phyloP scores from a whole-genome alignment of 1,139 yeast genomes.

The Pichia cactophila region DNA sequence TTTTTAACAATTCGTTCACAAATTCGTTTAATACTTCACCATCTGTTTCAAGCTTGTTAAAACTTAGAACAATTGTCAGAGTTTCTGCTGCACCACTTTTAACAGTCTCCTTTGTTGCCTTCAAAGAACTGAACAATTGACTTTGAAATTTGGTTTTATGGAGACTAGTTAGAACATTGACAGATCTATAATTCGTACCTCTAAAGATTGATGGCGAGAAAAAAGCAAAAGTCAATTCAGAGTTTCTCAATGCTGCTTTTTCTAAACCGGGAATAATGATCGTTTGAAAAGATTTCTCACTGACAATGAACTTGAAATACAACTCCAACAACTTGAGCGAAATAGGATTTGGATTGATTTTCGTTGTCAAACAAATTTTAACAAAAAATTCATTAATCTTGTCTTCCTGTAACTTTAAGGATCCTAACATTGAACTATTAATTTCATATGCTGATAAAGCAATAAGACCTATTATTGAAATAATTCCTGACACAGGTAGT shows the following conservation, averaged over 20 bases:
- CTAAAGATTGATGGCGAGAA: constrained; percentile 44
- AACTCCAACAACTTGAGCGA: constrained; percentile 31
- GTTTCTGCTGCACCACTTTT: constrained; percentile 46
- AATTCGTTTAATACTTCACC: constrained; percentile 28
- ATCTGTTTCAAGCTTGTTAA: constrained; percentile 6
- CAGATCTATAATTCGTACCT: constrained; percentile 27
- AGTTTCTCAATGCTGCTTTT: constrained; percentile 72
- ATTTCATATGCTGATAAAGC: constrained; percentile 4
- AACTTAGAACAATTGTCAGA: constrained; percentile 29
- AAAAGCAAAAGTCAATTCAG: constrained; percentile 58
- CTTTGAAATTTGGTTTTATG: constrained; percentile 41
- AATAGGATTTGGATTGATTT: constrained; percentile 32
- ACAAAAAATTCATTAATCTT: constrained; percentile 23
- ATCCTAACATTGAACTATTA: constrained; percentile 4
- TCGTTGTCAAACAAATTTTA: constrained; percentile 39
- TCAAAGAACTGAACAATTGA: constrained; percentile 57
- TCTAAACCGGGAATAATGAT: constrained; percentile 56
- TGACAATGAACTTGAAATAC: constrained; percentile 38
- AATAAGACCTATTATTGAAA: constrained; percentile 23
- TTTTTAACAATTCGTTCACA: constrained; percentile 47
- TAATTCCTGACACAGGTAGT: constrained; percentile 18
- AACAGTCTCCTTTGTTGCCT: constrained; percentile 62
- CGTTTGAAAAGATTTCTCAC: constrained; percentile 35
- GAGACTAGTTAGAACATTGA: constrained; percentile 35
- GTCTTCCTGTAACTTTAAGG: constrained; percentile 11